Base-by-base conservation (phyloP, 2,329 filamentous ascomycete genomes). In the Ceratocystis variospora region DNA sequence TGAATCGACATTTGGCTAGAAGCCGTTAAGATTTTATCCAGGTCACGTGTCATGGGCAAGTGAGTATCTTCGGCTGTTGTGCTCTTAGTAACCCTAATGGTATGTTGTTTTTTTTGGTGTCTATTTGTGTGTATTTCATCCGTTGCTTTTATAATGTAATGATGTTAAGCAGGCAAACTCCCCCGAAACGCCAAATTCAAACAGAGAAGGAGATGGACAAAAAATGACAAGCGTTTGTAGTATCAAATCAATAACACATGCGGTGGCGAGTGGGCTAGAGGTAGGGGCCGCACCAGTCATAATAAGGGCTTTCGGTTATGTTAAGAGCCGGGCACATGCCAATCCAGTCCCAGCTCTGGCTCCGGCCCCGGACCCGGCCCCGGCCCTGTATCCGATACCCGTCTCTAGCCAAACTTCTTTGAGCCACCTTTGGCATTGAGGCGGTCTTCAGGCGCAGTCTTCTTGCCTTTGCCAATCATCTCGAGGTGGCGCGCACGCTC, bases 401-500 rank as follows among this genome's bases (percentile, higher is more conserved):
- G 10, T 48, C 8, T 65, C 78, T 78, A 83, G 66, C 81, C 81
- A 75, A 82, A 84, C 75, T 81, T 82, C 73, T 78, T 78, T 17
- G 77, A 79, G 4, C 81, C 81, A 41, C 80, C 81, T 75, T 77
- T 77, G 12, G 61, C 66, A 19, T 64, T 62, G 55, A 70, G 25
- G 33, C 59, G 64, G 19, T 70, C 68, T 62, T 72, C 67, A 37
- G 72, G 74, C 62, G 74, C 71, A 61, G 75, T 75, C 73, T 80
- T 83, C 73, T 82, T 81, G 8, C 79, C 79, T 74, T 81, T 79
- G 41, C 81, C 82, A 68, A 85, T 82, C 69, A 85, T 72, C 76
- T 85, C 83, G 28, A 85, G 73, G 68, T 85, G 83, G 0, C 83
- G 82, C 4, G 81, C 83, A 7, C 82, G 76, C 76, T 84, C 81